A percentile compares a stretch with the other conserved stretches of the same genome.
Evolutionary conservation across 2,329 filamentous ascomycete genomes (phyloP).

Genomic region (Fusarium sp.): DNA sequence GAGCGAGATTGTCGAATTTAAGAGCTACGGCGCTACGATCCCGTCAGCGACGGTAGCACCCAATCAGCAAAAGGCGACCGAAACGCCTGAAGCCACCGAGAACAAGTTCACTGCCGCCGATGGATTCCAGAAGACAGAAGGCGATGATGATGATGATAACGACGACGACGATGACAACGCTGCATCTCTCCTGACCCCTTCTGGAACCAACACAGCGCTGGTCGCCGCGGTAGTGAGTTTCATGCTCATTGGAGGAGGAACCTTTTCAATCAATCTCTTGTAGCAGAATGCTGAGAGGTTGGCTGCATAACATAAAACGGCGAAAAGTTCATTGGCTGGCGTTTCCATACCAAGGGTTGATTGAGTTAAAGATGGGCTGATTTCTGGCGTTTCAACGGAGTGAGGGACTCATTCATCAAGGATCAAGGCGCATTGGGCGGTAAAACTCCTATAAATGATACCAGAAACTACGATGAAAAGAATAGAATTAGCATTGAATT

Average conservation of each 20-base stretch:
- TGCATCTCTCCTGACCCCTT: conserved; percentile 23
- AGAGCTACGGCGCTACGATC: conserved; percentile 60
- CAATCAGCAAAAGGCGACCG: conserved; percentile 48
- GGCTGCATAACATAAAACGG: neutral
- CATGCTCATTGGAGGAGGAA: conserved; percentile 36
- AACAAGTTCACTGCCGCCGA: conserved; percentile 43
- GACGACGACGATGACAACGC: conserved; percentile 21
- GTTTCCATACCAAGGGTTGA: conserved; percentile 21
- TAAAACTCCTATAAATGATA: conserved; percentile 27
- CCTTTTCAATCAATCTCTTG: conserved; percentile 25
- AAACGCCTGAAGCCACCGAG: conserved; percentile 26
- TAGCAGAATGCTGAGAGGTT: conserved; percentile 1
- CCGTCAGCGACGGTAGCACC: conserved; percentile 60
- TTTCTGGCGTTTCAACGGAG: conserved; percentile 30
- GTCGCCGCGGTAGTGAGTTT: conserved; percentile 34
- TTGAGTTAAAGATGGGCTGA: conserved; percentile 31
- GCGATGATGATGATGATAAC: conserved; percentile 2
- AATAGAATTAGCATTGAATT: neutral
- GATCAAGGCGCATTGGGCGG: conserved; percentile 28
- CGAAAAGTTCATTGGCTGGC: conserved; percentile 29
- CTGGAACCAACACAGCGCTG: conserved; percentile 26
- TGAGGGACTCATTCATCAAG: conserved; percentile 27
- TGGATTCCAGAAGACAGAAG: conserved; percentile 44
- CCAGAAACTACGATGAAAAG: conserved; percentile 22
- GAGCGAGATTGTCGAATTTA: conserved; percentile 61